Percentiles rank a stretch among this genome's conserved stretches.
Conservation (phyloP, 2,329 filamentous ascomycete species). For the Curvularia sp. region DNA sequence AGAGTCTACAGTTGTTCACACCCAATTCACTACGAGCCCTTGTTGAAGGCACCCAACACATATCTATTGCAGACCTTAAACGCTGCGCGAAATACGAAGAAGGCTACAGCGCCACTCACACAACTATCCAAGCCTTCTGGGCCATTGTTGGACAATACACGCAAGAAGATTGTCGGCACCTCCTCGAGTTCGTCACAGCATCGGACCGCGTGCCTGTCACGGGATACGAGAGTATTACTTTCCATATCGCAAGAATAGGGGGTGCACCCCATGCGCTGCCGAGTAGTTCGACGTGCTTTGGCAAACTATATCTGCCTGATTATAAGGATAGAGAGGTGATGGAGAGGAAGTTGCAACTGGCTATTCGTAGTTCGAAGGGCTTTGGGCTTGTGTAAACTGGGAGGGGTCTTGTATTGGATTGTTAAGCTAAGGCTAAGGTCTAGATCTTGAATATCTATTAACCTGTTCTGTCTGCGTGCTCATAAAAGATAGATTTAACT, state of each 20-base stretch:
- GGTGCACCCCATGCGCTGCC: constrained; percentile 71
- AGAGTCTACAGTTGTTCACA: constrained; percentile 64
- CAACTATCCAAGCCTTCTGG: constrained; percentile 83
- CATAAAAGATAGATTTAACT: too few relatives aligned
- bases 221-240: constrained; percentile 81
- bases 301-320: constrained; percentile 82
- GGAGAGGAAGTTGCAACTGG: constrained; percentile 78
- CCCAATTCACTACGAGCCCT: constrained; percentile 69
- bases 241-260: constrained; percentile 79
- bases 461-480: too few relatives aligned
- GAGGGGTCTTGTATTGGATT: background rate
- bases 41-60: constrained; percentile 82
- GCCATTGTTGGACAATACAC: constrained; percentile 73
- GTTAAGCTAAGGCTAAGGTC: too few relatives aligned
- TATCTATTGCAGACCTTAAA: constrained; percentile 77
- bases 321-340: constrained; percentile 76
- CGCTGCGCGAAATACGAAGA: constrained; percentile 77
- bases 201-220: constrained; percentile 89
- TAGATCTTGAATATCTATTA: too few relatives aligned
- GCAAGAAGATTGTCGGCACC: constrained; percentile 72
- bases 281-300: constrained; percentile 92
- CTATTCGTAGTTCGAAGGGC: constrained; percentile 84
- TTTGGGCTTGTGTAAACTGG: constrained; percentile 66
- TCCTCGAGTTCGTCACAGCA: constrained; percentile 95
- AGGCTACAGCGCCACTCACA: constrained; percentile 75